Evolutionary conservation across 2,329 filamentous ascomycete genomes (phyloP).

Genomic region (Tolypocladium sp.): DNA sequence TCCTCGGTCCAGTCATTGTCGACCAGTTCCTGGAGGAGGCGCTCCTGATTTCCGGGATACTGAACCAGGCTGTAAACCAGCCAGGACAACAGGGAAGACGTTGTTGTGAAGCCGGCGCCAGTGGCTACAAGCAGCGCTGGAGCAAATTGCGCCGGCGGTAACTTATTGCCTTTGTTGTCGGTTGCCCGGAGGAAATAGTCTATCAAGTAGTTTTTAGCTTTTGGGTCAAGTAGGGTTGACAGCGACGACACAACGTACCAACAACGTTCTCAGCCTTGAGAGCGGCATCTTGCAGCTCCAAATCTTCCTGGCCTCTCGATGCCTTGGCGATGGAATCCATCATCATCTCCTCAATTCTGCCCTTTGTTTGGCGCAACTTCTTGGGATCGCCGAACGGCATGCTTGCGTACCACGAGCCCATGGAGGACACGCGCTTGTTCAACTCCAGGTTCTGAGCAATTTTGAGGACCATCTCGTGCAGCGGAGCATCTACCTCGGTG

Average conservation of each 20-base stretch:
- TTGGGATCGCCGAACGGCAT: slow-evolving; percentile 50
- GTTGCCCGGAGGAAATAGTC: slow-evolving; percentile 45
- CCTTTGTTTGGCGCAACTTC: slow-evolving; percentile 21
- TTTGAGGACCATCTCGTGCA: slow-evolving; percentile 39
- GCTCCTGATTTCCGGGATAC: slow-evolving; percentile 47
- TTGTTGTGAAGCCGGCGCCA: slow-evolving; percentile 53
- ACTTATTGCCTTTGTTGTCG: slow-evolving; percentile 44
- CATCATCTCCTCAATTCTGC: slow-evolving; percentile 19
- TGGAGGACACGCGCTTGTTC: slow-evolving; percentile 48
- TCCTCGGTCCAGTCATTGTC: slow-evolving; percentile 34
- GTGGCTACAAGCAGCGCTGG: slow-evolving; percentile 37
- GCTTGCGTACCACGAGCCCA: slow-evolving; percentile 44
- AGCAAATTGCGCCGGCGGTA: slow-evolving; percentile 27
- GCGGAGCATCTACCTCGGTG: slow-evolving; percentile 29
- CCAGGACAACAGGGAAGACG: slow-evolving; percentile 49
- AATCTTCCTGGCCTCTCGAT: slow-evolving; percentile 25
- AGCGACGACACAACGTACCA: slow-evolving; percentile 1
- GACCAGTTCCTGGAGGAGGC: slow-evolving; percentile 48
- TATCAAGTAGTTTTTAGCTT: slow-evolving; percentile 7
- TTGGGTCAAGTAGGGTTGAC: neutral
- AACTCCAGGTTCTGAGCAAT: slow-evolving; percentile 43
- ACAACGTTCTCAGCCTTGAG: slow-evolving; percentile 33
- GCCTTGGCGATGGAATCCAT: slow-evolving; percentile 27
- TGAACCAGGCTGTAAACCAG: slow-evolving; percentile 41
- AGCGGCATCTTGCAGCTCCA: slow-evolving; percentile 38